Conservation (phyloP, 495 filamentous ascomycete genomes). For the Trichodelitschia bisporula region DNA sequence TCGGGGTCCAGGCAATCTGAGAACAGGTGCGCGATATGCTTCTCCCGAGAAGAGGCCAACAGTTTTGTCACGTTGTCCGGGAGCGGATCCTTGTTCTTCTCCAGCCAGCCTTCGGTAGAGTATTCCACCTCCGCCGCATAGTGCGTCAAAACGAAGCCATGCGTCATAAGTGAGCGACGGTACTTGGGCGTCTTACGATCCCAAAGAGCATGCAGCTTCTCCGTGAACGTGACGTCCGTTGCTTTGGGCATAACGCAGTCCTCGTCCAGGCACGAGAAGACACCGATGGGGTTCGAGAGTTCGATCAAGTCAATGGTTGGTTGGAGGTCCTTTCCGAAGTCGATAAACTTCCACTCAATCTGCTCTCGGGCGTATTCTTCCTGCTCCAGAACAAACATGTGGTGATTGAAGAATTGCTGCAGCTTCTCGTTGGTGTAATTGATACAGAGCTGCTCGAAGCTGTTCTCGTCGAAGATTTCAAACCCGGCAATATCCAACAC, state of each 20-base stretch:
- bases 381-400: slow-evolving; percentile 99
- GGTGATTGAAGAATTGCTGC: slow-evolving; percentile 99
- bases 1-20: slow-evolving; percentile 59
- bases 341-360: slow-evolving; percentile 99
- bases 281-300: slow-evolving; percentile 85
- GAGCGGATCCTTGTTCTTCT: slow-evolving; percentile 97
- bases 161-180: slow-evolving; percentile 57
- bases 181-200: slow-evolving; percentile 91
- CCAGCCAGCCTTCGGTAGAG: slow-evolving; percentile 80
- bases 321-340: slow-evolving; percentile 92
- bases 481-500: slow-evolving; percentile 98
- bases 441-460: slow-evolving; percentile 97
- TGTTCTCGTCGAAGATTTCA: slow-evolving; percentile 95
- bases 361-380: slow-evolving; percentile 95
- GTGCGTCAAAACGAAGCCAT: slow-evolving; percentile 95
- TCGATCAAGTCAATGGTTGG: slow-evolving; percentile 97
- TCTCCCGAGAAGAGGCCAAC: slow-evolving; percentile 56
- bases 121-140: slow-evolving; percentile 98
- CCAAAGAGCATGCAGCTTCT: slow-evolving; percentile 92
- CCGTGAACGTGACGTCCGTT: slow-evolving; percentile 87
- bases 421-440: slow-evolving; percentile 99
- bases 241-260: slow-evolving; percentile 99
- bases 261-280: slow-evolving; percentile 96
- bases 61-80: slow-evolving; percentile 91
- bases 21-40: slow-evolving; percentile 67